Base-by-base conservation (phyloP, 495 filamentous ascomycete genomes). In the Penicillium lagena region DNA sequence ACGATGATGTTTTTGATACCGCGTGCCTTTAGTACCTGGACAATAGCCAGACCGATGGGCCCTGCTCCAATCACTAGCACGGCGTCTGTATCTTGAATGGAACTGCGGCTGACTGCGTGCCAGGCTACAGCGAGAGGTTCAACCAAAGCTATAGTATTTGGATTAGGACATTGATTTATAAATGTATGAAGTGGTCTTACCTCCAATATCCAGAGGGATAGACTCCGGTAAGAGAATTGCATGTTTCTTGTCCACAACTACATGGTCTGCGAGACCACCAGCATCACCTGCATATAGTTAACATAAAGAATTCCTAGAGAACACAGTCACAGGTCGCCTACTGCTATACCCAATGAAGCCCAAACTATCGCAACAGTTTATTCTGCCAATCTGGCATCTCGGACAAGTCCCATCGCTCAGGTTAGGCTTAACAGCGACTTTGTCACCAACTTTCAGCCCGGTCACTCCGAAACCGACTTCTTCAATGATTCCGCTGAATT, bases 51-150 rank as follows among this genome's bases (percentile, higher is more conserved):
- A 7, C 82, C 80, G 35, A 86, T 80, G 0, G 82, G 80, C 0
- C 80, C 82, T 4, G 72, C 79, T 13, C 82, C 82, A 8, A 83
- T 53, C 17, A 86, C 62, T 12, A 85, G 54, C 4, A 71, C 71
- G 3, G 64, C 64, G 40, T 78, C 66, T n/a, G 64, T 63, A 12
- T 56, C 45, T 42, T 80, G 71, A 51, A 80, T 67, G 0, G 72
- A 67, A 12, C 70, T 73, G 35, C 69, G 56, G 12, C 72, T 74
- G 34, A 85, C 73, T n/a, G 79, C 79, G 56, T 85, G 80, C 80
- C 80, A 85, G 42, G 71, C 82, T 5, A 85, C 81, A 9, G 78
- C 63, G 0, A 85, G 62, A 1, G 82, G 82, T 45, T 86, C 81
- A 36, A 83, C 61, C 12, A 81, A 60, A 3, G 80, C 78, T 64